phyloP scores from a whole-genome alignment of 306 rosid species.

The Lithocarpus polystachyus region DNA sequence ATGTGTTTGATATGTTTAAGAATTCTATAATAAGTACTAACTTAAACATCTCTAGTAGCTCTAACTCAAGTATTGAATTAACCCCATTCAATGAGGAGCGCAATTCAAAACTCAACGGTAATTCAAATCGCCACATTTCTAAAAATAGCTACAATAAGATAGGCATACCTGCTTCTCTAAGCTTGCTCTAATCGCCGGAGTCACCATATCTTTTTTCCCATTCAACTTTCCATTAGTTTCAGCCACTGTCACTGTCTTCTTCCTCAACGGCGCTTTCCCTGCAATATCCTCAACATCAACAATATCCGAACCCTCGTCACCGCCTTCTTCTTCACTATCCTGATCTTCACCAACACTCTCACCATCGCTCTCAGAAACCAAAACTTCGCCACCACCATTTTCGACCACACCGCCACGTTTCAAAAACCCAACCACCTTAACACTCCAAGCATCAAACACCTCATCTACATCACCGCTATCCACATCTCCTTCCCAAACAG shows the following conservation, averaged over 20 bases:
- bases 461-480: constrained; percentile 62
- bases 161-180: constrained; percentile 73
- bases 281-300: constrained; percentile 98
- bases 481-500: constrained; percentile 69
- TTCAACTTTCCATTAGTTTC: constrained; percentile 62
- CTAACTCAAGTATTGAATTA: neutral
- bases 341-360: constrained; percentile 48
- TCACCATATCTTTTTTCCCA: constrained; percentile 80
- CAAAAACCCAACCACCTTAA: constrained; percentile 42
- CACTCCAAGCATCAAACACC: constrained; percentile 71
- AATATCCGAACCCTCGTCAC: constrained; percentile 42
- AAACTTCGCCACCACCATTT: constrained; percentile 35
- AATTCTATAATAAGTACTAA: neutral
- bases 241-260: constrained; percentile 39
- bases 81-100: neutral
- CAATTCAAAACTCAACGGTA: neutral
- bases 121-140: neutral
- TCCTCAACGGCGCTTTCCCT: constrained; percentile 82
- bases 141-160: neutral
- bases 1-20: neutral
- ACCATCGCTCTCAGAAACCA: constrained; percentile 34
- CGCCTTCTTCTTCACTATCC: constrained; percentile 39
- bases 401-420: constrained; percentile 39
- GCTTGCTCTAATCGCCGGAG: constrained; percentile 90
- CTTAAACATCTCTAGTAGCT: neutral